Percentiles rank a stretch among this genome's conserved stretches.
Conservation (phyloP, 2,329 filamentous ascomycete genomes). For the Claviceps spartinae region DNA sequence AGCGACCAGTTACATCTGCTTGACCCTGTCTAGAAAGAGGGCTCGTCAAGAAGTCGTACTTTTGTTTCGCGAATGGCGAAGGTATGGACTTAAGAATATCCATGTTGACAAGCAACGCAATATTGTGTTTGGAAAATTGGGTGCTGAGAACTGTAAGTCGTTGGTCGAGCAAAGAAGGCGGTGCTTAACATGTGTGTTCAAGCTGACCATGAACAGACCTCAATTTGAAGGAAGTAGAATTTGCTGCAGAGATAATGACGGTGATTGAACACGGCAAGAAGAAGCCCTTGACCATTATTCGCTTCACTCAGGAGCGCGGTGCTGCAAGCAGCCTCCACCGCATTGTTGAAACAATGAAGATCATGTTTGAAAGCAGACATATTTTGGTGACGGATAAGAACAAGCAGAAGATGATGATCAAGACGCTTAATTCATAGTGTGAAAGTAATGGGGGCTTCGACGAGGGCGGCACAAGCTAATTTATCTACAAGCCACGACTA, state of each 20-base stretch:
- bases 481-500: not conserved
- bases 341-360: conserved; percentile 64
- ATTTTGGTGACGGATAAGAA: conserved; percentile 55
- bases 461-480: not conserved
- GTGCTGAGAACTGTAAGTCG: conserved; percentile 60
- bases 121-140: conserved; percentile 66
- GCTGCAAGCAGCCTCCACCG: conserved; percentile 80
- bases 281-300: conserved; percentile 63
- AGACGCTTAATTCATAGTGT: conserved; percentile 43
- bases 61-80: conserved; percentile 66
- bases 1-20: conserved; percentile 59
- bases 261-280: conserved; percentile 75
- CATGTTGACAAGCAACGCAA: conserved; percentile 67
- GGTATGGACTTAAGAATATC: conserved; percentile 69
- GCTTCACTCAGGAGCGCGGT: conserved; percentile 83
- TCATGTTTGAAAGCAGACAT: conserved; percentile 49
- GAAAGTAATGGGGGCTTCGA: conserved; percentile 2
- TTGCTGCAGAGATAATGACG: conserved; percentile 77
- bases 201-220: conserved; percentile 41
- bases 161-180: not conserved
- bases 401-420: conserved; percentile 61
- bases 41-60: conserved; percentile 65
- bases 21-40: conserved; percentile 52
- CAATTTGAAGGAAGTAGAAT: conserved; percentile 73
- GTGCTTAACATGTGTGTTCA: not conserved